Evolutionary conservation across 371 early-diverging fungal species (phyloP).

Genomic region (Circinella umbellata): DNA sequence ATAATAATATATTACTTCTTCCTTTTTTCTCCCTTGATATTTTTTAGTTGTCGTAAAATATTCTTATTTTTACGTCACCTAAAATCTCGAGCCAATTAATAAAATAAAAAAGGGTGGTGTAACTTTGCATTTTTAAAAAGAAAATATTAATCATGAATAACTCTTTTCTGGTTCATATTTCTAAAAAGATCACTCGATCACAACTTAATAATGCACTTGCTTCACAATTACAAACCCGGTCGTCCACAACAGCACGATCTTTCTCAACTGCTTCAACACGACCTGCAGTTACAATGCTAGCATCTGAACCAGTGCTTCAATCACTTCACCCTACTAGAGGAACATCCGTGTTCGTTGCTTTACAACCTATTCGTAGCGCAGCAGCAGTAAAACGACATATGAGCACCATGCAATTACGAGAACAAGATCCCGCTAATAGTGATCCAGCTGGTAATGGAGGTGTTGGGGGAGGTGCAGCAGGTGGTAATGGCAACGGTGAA

Average conservation of each 20-base stretch:
- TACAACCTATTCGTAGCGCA: conserved; percentile 41
- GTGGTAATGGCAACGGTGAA: conserved; percentile 8
- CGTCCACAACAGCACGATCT: conserved; percentile 24
- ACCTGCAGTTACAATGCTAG: conserved; percentile 47
- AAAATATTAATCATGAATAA: conserved; percentile 11
- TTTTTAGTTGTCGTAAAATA: neutral
- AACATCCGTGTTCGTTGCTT: conserved; percentile 35
- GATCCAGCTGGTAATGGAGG: conserved; percentile 20
- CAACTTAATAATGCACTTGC: conserved; percentile 43
- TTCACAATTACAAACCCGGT: conserved; percentile 38
- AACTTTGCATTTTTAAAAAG: neutral
- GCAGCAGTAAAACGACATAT: conserved; percentile 31
- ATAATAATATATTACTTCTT: neutral
- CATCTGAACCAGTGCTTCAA: conserved; percentile 33
- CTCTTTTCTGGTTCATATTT: conserved; percentile 54
- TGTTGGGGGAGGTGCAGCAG: conserved; percentile 27
- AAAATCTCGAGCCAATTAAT: neutral
- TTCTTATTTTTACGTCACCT: neutral
- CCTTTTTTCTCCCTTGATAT: neutral
- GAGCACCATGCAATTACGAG: conserved; percentile 31
- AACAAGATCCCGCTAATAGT: conserved; percentile 43
- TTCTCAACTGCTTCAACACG: conserved; percentile 33
- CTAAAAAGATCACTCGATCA: conserved; percentile 53
- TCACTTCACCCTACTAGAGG: conserved; percentile 25
- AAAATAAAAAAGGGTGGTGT: neutral